These are phyloP conservation scores for Peribolospora kevripleyi DNA, from an alignment of 768 basidiomycete species.

Conservation along the genomic window DNA sequence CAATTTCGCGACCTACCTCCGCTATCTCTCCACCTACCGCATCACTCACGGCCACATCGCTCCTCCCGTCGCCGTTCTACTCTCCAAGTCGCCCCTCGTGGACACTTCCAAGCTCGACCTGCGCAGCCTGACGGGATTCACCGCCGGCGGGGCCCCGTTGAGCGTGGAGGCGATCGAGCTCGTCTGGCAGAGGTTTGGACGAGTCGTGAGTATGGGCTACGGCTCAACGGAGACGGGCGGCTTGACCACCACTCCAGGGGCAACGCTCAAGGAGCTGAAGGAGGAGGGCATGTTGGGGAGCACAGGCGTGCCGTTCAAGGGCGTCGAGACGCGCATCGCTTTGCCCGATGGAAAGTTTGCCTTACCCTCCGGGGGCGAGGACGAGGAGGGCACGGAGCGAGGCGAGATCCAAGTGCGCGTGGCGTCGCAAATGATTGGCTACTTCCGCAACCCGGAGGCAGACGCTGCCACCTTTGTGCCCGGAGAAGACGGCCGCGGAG, in stretches of 20 bases:
- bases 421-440: conserved; percentile 10
- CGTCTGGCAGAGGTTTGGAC: conserved; percentile 11
- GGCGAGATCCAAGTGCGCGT: conserved; percentile 14
- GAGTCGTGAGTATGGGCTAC: conserved; percentile 15
- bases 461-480: conserved; percentile 10
- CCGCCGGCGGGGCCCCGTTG: conserved; percentile 15
- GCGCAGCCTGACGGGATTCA: conserved; percentile 11
- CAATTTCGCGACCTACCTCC: conserved; percentile 13
- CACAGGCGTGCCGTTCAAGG: conserved; percentile 5
- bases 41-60: conserved; percentile 17
- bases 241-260: conserved; percentile 8
- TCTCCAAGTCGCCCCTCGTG: conserved; percentile 14
- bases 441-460: conserved; percentile 13
- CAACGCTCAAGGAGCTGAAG: conserved; percentile 11
- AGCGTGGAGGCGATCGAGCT: conserved; percentile 10
- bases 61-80: conserved; percentile 15
- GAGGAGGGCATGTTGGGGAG: conserved; percentile 5
- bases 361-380: not conserved
- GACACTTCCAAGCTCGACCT: conserved; percentile 6
- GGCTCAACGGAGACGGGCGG: conserved; percentile 13
- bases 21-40: conserved; percentile 11
- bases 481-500: not conserved
- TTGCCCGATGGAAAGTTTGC: not conserved
- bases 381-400: conserved; percentile 1
- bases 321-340: conserved; percentile 9